phyloP scores from a whole-genome alignment of 768 basidiomycete species.

The Auricularia heimuer region DNA sequence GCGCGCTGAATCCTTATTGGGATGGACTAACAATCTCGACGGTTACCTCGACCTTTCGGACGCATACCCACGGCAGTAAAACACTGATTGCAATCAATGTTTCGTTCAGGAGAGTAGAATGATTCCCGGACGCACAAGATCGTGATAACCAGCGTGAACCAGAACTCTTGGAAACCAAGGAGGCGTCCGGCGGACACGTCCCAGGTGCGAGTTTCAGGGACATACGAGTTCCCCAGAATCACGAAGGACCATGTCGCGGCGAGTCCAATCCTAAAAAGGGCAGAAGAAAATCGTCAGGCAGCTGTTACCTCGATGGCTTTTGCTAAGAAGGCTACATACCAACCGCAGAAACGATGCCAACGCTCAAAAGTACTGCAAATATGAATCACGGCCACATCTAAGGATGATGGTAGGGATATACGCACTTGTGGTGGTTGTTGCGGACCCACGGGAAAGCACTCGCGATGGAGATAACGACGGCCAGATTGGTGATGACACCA shows the following conservation, averaged over 20 bases:
- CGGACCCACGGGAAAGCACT: constrained; percentile 50
- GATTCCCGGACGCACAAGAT: constrained; percentile 5
- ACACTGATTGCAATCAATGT: neutral
- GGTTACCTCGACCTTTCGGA: constrained; percentile 12
- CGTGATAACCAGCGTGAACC: constrained; percentile 13
- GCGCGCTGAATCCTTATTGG: neutral
- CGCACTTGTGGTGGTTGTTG: constrained; percentile 12
- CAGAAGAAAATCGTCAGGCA: neutral
- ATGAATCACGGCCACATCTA: neutral
- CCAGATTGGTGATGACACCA: constrained; percentile 30
- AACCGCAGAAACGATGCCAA: constrained; percentile 13
- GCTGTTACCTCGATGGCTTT: neutral
- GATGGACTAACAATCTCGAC: constrained; percentile 9
- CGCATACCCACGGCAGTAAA: constrained; percentile 12
- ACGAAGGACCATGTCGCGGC: constrained; percentile 12
- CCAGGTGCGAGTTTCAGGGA: constrained; percentile 6
- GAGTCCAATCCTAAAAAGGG: constrained; percentile 27
- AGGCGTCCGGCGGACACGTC: constrained; percentile 7
- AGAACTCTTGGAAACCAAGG: constrained; percentile 10
- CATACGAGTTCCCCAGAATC: constrained; percentile 9
- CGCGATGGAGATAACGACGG: constrained; percentile 25
- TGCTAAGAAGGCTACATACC: neutral
- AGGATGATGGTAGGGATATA: no score
- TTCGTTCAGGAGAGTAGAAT: no score
- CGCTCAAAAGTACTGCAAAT: constrained; percentile 11